Evolutionary conservation across 805 yeast species (phyloP).

Genomic region (Schwanniomyces pseudopolymorphus): DNA sequence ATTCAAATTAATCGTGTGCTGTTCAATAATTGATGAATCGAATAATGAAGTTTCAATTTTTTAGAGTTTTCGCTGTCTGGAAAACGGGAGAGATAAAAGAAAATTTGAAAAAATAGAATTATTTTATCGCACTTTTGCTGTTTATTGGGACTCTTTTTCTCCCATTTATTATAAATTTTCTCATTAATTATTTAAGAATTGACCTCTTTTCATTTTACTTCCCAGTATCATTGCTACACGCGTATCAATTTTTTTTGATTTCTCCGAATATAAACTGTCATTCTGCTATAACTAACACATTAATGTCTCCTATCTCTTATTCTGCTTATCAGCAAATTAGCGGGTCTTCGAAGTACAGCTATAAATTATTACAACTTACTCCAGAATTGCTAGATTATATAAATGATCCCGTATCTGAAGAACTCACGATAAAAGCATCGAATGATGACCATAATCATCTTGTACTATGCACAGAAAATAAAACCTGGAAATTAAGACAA

Average conservation of each 20-base stretch:
- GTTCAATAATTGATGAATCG: neutral
- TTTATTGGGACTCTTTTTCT: neutral
- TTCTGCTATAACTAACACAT: neutral
- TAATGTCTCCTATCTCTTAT: conserved; percentile 1
- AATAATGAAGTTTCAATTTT: neutral
- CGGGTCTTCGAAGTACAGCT: conserved; percentile 20
- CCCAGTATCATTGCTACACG: neutral
- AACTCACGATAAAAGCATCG: conserved; percentile 39
- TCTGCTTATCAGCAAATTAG: conserved; percentile 13
- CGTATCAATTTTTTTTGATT: neutral
- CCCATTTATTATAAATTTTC: neutral
- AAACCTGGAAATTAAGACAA: conserved; percentile 68
- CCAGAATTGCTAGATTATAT: conserved; percentile 47
- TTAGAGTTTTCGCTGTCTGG: neutral
- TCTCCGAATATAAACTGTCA: too few species aligned
- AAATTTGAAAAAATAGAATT: neutral
- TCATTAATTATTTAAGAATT: neutral
- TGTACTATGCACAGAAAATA: conserved; percentile 57
- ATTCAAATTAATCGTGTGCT: too few species aligned
- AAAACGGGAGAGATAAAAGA: neutral
- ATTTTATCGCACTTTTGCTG: too few species aligned
- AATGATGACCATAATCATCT: conserved; percentile 35
- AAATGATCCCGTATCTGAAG: conserved; percentile 15
- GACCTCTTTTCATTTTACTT: neutral
- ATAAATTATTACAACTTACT: conserved; percentile 53